A percentile compares a stretch with the other conserved stretches of the same genome.
Evolutionary conservation across 129 eudicot species (phyloP).

Genomic region (Heracleum sosnowskyi): DNA sequence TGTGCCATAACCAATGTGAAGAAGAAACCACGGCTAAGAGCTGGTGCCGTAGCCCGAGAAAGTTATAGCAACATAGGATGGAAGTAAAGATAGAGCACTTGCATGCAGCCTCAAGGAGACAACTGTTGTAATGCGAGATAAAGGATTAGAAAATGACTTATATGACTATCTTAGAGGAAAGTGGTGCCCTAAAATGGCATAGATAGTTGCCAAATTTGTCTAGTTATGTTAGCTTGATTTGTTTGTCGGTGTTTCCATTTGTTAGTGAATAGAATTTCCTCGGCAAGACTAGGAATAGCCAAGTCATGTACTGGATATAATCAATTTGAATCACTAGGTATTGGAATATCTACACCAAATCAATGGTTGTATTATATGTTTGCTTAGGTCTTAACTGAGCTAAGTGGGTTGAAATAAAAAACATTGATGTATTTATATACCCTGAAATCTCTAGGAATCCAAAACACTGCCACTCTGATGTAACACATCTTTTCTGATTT

Average conservation of each 20-base stretch:
- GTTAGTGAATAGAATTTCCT: neutral
- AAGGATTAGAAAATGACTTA: neutral
- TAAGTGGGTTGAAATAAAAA: neutral
- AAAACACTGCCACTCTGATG: neutral
- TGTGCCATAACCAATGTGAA: neutral
- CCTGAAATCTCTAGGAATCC: neutral
- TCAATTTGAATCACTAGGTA: neutral
- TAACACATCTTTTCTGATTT: neutral
- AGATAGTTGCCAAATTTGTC: neutral
- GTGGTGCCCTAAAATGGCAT: neutral
- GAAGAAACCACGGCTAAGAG: neutral
- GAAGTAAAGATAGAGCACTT: neutral
- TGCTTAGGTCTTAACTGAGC: neutral
- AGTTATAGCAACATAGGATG: neutral
- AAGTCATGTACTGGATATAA: neutral
- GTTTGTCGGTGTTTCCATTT: neutral
- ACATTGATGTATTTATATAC: neutral
- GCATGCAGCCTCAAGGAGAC: neutral
- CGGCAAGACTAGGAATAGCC: neutral
- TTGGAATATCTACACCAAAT: neutral
- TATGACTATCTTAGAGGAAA: neutral
- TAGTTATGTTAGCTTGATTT: neutral
- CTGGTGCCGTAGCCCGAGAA: neutral
- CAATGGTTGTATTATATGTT: neutral
- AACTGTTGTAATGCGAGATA: neutral